Evolutionary conservation across 441 rosid genomes (phyloP).

Genomic region (Pelargonium myrrhifolium): DNA sequence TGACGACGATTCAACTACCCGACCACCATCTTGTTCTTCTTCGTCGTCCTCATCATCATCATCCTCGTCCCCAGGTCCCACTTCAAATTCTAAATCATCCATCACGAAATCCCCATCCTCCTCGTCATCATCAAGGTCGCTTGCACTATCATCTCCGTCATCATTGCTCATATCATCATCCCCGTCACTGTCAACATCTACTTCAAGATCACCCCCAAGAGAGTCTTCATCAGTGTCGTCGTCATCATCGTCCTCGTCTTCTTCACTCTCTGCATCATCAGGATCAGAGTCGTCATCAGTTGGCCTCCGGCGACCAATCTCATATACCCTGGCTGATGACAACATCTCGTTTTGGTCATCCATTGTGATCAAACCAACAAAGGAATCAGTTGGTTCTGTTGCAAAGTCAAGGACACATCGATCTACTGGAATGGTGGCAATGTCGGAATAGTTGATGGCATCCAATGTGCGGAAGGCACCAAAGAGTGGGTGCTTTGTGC

Average conservation of each 20-base stretch:
- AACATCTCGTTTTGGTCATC: constrained; percentile 93
- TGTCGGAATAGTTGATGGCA: constrained; percentile 89
- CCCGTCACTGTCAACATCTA: constrained; percentile 10
- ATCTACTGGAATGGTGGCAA: constrained; percentile 83
- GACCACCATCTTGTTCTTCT: constrained; percentile 19
- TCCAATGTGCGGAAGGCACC: constrained; percentile 90
- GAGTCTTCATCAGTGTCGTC: constrained; percentile 60
- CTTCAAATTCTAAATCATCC: constrained; percentile 54
- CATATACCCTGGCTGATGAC: constrained; percentile 90
- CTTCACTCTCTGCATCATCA: constrained; percentile 90
- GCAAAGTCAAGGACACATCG: constrained; percentile 97
- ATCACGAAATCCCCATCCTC: constrained; percentile 47
- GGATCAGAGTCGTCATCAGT: constrained; percentile 98
- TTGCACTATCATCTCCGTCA: constrained; percentile 51
- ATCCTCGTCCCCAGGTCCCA: constrained; percentile 59
- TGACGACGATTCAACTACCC: constrained; percentile 49
- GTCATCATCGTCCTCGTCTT: constrained; percentile 78
- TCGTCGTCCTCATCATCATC: constrained; percentile 50
- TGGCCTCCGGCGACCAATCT: constrained; percentile 88
- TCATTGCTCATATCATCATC: constrained; percentile 60
- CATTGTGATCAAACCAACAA: constrained; percentile 83
- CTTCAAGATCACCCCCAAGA: constrained; percentile 56
- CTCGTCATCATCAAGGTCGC: constrained; percentile 65
- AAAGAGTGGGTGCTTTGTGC: constrained; percentile 76
- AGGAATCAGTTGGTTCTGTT: constrained; percentile 87